Evolutionary conservation across 2,329 filamentous ascomycete genomes (phyloP), one percentile per base, ranked within the genome.

Genomic region (Trichophaea hybrida): DNA sequence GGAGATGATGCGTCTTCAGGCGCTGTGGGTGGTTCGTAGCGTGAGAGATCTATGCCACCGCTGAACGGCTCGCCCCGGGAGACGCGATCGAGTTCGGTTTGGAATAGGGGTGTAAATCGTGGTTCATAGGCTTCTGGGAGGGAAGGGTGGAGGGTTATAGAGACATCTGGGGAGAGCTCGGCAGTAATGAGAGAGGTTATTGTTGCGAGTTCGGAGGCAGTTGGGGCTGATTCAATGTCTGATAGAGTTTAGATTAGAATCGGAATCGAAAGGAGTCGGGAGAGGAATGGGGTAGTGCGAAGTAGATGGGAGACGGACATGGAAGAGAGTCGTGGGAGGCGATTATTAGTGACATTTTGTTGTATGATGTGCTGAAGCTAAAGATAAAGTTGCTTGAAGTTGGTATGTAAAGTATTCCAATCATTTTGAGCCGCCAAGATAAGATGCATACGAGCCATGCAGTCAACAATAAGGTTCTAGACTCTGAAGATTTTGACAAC

Each of bases 141-240:
- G 52, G 78, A 76, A 8, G 80, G 78, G 73, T 86, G 80, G 57
- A 79, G 72, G 6, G 76, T 72, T 1, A 73, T 73, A 59, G 73
- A 67, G 68, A 77, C 71, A 61, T 77, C 73, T 13, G 74, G 61
- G 34, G 77, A 69, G 56, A 85, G 76, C 70, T 94, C 87, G 69
- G 79, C 74, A 62, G 77, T 71, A 67, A 96, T 84, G 65, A 91
- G 80, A 64, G 80, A 75, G 71, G 82, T 76, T 59, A 88, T 88
- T 63, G 81, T 78, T 59, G 77, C 74, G 69, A 86, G 81, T 68
- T 82, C 80, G 55, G 75, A 67, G 17, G 78, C 71, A 5, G 84
- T 83, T 44, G 85, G 85, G 57, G 85, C 80, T 15, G 77, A 69
- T 74, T 98, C 91, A 72, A 97, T 85, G 74, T 95, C 88, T 94